Percentiles rank a stretch among this genome's conserved stretches.
These are phyloP conservation scores for Eucalyptus sp. DNA, from an alignment of 345 rosid genomes.

Conservation along the genomic window DNA sequence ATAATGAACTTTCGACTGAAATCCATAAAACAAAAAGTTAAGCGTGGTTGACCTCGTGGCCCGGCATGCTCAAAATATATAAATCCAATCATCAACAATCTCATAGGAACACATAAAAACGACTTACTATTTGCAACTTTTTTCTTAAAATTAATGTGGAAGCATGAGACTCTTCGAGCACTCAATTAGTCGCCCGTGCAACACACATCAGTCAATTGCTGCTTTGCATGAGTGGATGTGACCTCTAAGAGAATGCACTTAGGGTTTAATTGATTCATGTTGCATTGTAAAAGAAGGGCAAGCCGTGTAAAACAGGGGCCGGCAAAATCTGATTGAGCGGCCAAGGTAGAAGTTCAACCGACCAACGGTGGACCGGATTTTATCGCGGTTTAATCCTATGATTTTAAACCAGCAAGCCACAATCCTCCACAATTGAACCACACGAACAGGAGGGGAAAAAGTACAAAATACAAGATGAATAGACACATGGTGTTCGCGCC, in stretches of 20 bases:
- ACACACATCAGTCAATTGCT: background rate
- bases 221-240: background rate
- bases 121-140: background rate
- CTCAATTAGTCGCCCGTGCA: background rate
- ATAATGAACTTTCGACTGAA: background rate
- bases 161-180: background rate
- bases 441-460: background rate
- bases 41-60: background rate
- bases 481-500: background rate
- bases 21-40: background rate
- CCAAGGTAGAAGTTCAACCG: background rate
- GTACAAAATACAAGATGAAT: background rate
- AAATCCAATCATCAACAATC: background rate
- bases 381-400: background rate
- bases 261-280: background rate
- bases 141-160: background rate
- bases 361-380: background rate
- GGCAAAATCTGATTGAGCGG: background rate
- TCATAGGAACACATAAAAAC: background rate
- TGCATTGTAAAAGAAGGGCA: background rate
- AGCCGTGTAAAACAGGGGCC: background rate
- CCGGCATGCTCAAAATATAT: background rate
- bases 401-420: background rate
- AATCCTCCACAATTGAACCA: background rate
- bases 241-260: background rate